phyloP scores from a whole-genome alignment of 2,329 filamentous ascomycete species.

The Chaetomium sp. region DNA sequence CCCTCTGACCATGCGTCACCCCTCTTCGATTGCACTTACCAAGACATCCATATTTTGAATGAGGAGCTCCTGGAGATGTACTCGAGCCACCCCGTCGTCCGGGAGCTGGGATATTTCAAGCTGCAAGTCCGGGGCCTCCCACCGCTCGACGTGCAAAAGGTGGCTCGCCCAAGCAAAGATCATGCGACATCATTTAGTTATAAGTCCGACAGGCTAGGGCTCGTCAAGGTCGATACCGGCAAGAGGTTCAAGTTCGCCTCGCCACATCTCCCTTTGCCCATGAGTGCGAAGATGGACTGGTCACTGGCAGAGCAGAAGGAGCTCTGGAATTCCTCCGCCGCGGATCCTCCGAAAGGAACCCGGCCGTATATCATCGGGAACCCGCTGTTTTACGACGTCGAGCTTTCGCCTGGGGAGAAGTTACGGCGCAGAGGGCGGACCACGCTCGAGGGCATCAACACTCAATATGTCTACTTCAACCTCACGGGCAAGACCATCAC shows the following conservation, averaged over 20 bases:
- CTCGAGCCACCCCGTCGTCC: slow-evolving; percentile 33
- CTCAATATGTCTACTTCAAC: slow-evolving; percentile 37
- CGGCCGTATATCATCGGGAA: slow-evolving; percentile 36
- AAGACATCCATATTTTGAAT: slow-evolving; percentile 33
- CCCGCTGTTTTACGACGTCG: slow-evolving; percentile 34
- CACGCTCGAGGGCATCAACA: slow-evolving; percentile 35
- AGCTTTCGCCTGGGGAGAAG: slow-evolving; percentile 35
- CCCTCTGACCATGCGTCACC: slow-evolving; percentile 28
- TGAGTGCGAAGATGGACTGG: slow-evolving; percentile 30
- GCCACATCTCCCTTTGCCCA: slow-evolving; percentile 31
- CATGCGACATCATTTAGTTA: slow-evolving; percentile 36
- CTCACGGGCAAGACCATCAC: slow-evolving; percentile 35
- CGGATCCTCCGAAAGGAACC: slow-evolving; percentile 31
- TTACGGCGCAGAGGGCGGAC: slow-evolving; percentile 32
- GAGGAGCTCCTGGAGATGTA: slow-evolving; percentile 35
- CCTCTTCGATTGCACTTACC: slow-evolving; percentile 34
- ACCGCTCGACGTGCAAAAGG: slow-evolving; percentile 27
- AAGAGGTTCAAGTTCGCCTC: slow-evolving; percentile 29
- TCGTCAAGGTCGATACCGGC: slow-evolving; percentile 35
- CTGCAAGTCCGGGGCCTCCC: slow-evolving; percentile 33
- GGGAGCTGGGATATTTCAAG: slow-evolving; percentile 35
- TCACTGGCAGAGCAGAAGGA: slow-evolving; percentile 31
- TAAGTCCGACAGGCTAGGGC: slow-evolving; percentile 28
- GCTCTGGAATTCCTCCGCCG: slow-evolving; percentile 34
- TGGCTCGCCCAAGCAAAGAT: slow-evolving; percentile 30